Evolutionary conservation across 352 stramenopile genomes (phyloP), one percentile per base, ranked within the genome.

Genomic region (Plasmopara viticola): DNA sequence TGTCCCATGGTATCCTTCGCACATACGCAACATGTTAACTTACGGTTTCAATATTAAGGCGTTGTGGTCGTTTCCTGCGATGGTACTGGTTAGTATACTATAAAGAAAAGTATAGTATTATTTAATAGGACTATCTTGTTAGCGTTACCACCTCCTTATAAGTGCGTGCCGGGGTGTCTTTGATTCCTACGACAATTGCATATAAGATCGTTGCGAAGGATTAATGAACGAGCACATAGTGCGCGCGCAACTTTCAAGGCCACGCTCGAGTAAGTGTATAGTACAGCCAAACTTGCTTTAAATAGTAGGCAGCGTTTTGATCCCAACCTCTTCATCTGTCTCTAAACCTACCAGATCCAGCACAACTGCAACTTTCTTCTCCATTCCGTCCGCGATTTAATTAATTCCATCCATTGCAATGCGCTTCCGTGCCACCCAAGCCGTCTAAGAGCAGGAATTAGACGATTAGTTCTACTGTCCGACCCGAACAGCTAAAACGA

Each of bases 361-460:
- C 51, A 92, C 74, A 9, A 61, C 71, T 44, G 85, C 86, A 4
- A 68, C 56, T 34, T 89, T 90, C 58, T 92, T 92, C 61, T 92
- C 82, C 78, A 89, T 90, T 28, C 82, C 78, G 29, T 92, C 82
- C 0, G 82, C 74, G 35, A 90, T 76, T 62, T 87, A 74, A 54
- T 92, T 82, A 15, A 92, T 56, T 9, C 73, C 78, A 18, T 92
- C 81, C 64, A 82, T 87, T 9, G 70, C 77, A 49, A 92, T 87
- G 9, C 81, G 77, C 56, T 92, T 92, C 30, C 81, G 72, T 42
- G 69, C 46, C 10, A 92, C 71, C 81, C 81, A 92, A 6, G 70
- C 77, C 9, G 64, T 77, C 78, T 91, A 45, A 42, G 37, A 12
- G 59, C 34, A 62, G 2, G 41, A 30, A 35, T 41, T 49, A 51